phyloP scores from a whole-genome alignment of 371 early-diverging fungal genomes.

The Nematocida minor region DNA sequence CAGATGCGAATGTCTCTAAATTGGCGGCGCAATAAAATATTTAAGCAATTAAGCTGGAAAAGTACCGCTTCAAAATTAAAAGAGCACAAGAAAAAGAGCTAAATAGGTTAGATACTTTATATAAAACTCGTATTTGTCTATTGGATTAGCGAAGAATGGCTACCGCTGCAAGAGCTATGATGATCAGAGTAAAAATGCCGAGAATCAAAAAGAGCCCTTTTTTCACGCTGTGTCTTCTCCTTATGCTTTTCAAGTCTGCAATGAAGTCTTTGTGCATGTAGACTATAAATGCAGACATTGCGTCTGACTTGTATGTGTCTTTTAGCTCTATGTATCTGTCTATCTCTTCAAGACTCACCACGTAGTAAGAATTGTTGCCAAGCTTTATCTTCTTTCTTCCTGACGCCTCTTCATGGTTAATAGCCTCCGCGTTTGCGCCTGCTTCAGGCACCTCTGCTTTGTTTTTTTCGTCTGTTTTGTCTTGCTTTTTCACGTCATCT shows the following conservation, averaged over 20 bases:
- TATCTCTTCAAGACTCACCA: constrained; percentile 36
- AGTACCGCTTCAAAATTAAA: not conserved
- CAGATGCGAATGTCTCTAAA: too few relatives aligned
- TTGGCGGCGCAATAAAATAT: not conserved
- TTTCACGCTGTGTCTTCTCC: constrained; percentile 9
- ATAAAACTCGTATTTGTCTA: too few relatives aligned
- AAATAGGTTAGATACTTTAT: too few relatives aligned
- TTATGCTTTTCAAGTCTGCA: constrained; percentile 2
- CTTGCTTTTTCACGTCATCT: not conserved
- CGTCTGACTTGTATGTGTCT: not conserved
- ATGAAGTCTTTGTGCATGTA: constrained; percentile 42
- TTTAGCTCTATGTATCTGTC: constrained; percentile 5
- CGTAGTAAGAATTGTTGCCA: constrained; percentile 6
- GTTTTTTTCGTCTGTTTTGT: not conserved
- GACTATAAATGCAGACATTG: constrained; percentile 22
- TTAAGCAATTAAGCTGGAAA: not conserved
- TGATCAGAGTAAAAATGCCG: not conserved
- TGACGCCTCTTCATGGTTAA: not conserved
- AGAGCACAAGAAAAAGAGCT: not conserved
- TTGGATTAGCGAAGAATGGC: not conserved
- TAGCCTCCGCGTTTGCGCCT: too few relatives aligned
- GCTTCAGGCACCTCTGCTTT: not conserved
- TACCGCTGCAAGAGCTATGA: not conserved
- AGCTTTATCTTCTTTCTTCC: constrained; percentile 17
- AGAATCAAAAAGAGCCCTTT: not conserved